Evolutionary conservation across 768 basidiomycete species (phyloP), one percentile per base, ranked within the genome.

Genomic region (Kwoniella newhampshirensis): DNA sequence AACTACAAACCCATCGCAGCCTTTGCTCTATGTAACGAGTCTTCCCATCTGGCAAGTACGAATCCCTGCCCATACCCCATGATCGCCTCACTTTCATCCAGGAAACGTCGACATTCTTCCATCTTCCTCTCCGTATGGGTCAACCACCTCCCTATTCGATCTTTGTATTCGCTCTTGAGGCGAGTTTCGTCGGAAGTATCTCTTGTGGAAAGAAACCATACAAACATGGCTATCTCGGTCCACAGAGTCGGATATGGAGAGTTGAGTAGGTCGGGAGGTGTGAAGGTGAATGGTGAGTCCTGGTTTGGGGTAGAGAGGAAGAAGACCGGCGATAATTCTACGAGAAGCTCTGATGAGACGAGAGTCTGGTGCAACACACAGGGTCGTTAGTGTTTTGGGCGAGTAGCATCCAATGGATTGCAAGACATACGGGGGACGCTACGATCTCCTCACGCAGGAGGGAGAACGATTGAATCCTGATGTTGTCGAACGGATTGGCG

Each of bases 401-500:
- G 41, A 27, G 8, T 18, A n/a, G 20, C 4, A 13, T 26, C 27
- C 4, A 12, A 25, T 28, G 8, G 30, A n/a, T n/a, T n/a, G n/a
- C n/a, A n/a, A 21, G n/a, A 30, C 52, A 25, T 32, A 54, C 52
- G 9, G 25, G 9, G 26, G 25, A 25, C n/a, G 54, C 36, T 20
- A 60, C 27, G 12, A 58, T 57, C 15, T 43, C 30, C 26, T 68
- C 62, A 32, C 67, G 60, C 5, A 68, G 41, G 18, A 72, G 21
- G 20, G 60, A 56, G 3, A 71, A 42, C 4, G 48, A 35, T 56
- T 64, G 54, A 7, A 66, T 28, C 15, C 65, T 35, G 27, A 68
- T 58, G 20, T 59, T 54, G 7, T 67, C 64, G 48, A 67, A 72
- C 8, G 70, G 70, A 27, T 68, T 68, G 0, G 44, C 44, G 18